Conservation (phyloP, 2,329 filamentous ascomycete species). For the Chaetomiaceae sp. region DNA sequence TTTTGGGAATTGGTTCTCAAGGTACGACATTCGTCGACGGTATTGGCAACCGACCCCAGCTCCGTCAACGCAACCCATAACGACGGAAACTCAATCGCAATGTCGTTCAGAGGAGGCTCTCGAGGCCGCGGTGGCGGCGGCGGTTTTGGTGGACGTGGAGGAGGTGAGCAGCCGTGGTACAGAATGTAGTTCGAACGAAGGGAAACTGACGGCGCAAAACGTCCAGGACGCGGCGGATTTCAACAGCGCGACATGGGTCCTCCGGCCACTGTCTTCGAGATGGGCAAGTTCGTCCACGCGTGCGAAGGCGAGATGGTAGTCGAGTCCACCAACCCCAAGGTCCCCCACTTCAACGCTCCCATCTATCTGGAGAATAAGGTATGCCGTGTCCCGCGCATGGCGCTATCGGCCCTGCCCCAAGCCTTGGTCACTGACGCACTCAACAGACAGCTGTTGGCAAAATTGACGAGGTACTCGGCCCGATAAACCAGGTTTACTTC, state of each 20-base stretch:
- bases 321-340: conserved; percentile 89
- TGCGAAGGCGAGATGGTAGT: conserved; percentile 98
- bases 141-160: conserved; percentile 44
- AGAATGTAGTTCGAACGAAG: not conserved
- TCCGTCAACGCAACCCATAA: conserved; percentile 11
- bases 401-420: not conserved
- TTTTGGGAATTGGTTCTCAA: too few species aligned
- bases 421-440: conserved; percentile 26
- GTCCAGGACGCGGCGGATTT: conserved; percentile 54
- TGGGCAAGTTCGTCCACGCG: conserved; percentile 90
- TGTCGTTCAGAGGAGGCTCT: conserved; percentile 56
- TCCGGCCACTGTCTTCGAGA: conserved; percentile 63
- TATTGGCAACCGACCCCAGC: conserved; percentile 2
- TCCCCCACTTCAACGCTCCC: conserved; percentile 97
- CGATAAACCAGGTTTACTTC: conserved; percentile 97
- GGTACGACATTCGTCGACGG: too few species aligned
- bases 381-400: conserved; percentile 6
- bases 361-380: conserved; percentile 99
- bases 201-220: not conserved
- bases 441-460: conserved; percentile 75
- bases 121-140: conserved; percentile 44
- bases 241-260: conserved; percentile 55
- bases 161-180: conserved; percentile 33
- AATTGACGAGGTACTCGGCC: conserved; percentile 95
- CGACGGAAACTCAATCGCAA: conserved; percentile 27